Percentiles rank a stretch among this genome's conserved stretches.
Conservation (phyloP, 2,329 filamentous ascomycete genomes). For the Phoma sp. region DNA sequence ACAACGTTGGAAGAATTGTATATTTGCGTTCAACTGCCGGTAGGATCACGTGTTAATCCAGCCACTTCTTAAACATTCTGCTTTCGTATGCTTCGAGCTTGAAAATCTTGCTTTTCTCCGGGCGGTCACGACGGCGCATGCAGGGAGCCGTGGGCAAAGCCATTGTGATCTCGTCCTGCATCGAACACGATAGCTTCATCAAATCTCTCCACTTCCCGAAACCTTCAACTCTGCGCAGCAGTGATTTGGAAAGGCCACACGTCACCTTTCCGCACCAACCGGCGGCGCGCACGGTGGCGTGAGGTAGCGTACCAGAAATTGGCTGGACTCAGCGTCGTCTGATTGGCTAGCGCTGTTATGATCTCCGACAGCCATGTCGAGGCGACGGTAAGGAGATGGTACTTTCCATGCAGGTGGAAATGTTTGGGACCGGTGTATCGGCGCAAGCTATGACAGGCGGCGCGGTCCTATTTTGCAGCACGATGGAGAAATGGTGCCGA, state of each 20-base stretch:
- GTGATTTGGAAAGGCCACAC: slow-evolving; percentile 12
- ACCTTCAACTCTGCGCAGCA: background rate
- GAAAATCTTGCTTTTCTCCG: too few species aligned
- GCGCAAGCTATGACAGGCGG: background rate
- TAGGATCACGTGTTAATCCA: background rate
- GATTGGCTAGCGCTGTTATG: background rate
- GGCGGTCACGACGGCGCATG: too few species aligned
- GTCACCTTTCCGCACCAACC: slow-evolving; percentile 2
- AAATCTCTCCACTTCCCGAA: background rate
- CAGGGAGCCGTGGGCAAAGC: background rate
- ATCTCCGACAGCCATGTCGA: slow-evolving; percentile 8
- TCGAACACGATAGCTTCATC: too few species aligned
- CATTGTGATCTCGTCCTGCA: background rate
- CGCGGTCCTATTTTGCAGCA: too few species aligned
- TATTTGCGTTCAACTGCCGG: background rate
- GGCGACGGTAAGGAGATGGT: background rate
- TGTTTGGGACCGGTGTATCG: background rate
- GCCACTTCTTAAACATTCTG: too few species aligned
- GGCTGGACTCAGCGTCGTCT: background rate
- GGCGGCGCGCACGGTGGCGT: background rate
- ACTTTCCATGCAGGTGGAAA: background rate
- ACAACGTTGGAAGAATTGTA: background rate
- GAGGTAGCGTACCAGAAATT: slow-evolving; percentile 11
- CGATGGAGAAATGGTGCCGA: too few species aligned
- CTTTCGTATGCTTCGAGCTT: too few species aligned